Base-by-base conservation (phyloP, 371 early-diverging fungal genomes). In the Zopfochytrium polystomum region DNA sequence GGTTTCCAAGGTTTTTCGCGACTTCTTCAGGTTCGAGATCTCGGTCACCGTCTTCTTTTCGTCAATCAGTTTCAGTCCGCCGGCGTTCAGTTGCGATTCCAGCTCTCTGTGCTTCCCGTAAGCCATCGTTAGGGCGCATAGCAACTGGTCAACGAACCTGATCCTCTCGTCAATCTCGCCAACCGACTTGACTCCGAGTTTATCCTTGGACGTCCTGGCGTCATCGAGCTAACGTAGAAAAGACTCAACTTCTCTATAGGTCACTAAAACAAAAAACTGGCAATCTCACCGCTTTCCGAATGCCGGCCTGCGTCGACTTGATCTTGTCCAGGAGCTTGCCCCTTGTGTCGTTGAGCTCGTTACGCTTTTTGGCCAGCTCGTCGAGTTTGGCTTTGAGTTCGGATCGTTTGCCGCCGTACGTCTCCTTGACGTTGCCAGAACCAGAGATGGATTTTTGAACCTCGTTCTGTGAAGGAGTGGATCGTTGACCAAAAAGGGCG, bases 41-140 rank as follows among this genome's bases (percentile, higher is more conserved):
- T 95, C 93, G 63, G 80, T 72, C 52, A 90, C 75, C 73, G 90
- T 77, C 67, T 80, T 80, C 77, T 92, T 92, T 76, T 95, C 95
- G 60, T 93, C 95, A 31, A 90, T 83, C 62, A 95, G 73, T 72
- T 87, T 85, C 50, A 85, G 62, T 25, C 74, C 80, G 65, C 93
- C 92, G 42, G 79, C 77, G 62, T 87, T 87, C 60, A 94, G 83
- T 75, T 88, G 84, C 57, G 71, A 75, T 68, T 94, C 93, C 56
- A 88, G 74, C 54, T 84, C 80, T 63, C 87, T 88, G 51, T 55
- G 47, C 49, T 11, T 32, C 18, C 3, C 3, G 22, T 38, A n/a
- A n/a, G n/a, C n/a, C n/a, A n/a, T n/a, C n/a, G n/a, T n/a, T n/a
- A n/a, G n/a, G n/a, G n/a, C n/a, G n/a, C n/a, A n/a, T n/a, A n/a